Evolutionary conservation across 495 filamentous ascomycete species (phyloP).

Genomic region (Penicillium salamii): DNA sequence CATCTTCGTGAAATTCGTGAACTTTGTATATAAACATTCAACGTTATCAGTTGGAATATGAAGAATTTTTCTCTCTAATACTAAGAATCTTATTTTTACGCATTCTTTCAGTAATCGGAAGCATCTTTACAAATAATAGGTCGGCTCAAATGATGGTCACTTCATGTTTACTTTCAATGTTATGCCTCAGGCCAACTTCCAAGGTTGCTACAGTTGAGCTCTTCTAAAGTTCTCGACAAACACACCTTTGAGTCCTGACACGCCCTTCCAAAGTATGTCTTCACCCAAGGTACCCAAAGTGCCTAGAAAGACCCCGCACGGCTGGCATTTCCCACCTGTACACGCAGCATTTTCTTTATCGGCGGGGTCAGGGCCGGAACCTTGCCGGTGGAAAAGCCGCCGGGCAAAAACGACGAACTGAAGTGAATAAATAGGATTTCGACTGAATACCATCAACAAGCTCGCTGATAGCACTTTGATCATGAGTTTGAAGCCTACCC

Average conservation of each 20-base stretch:
- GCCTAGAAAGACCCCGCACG: neutral
- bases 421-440: neutral
- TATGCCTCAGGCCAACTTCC: too few species aligned
- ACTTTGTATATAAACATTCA: too few species aligned
- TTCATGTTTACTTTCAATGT: too few species aligned
- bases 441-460: neutral
- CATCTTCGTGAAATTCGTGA: conserved; percentile 1
- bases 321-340: too few species aligned
- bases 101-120: too few species aligned
- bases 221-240: neutral
- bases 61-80: too few species aligned
- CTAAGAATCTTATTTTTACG: too few species aligned
- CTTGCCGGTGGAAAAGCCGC: conserved; percentile 2
- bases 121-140: too few species aligned
- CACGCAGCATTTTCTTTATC: neutral
- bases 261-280: too few species aligned
- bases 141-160: too few species aligned
- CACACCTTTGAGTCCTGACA: neutral
- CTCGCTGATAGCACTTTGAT: neutral
- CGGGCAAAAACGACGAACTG: neutral
- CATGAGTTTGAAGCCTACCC: conserved; percentile 18
- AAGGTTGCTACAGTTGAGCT: too few species aligned
- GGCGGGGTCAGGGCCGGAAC: neutral
- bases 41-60: too few species aligned
- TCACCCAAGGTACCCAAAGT: neutral